Evolutionary conservation across 352 stramenopile genomes (phyloP).

Genomic region (Globisporangium spinosum): DNA sequence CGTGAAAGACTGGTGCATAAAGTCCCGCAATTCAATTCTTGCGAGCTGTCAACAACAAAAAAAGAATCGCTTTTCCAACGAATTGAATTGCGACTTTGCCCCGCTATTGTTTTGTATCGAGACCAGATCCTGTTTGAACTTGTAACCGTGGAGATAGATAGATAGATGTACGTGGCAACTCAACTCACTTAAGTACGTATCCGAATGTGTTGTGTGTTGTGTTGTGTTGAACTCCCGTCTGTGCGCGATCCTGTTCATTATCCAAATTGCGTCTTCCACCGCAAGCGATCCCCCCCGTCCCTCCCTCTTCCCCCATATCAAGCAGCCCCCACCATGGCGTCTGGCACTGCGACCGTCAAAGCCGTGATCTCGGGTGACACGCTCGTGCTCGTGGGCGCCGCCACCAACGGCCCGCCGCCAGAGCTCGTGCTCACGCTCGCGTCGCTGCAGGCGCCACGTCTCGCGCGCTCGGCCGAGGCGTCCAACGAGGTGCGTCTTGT

Average conservation of each 20-base stretch:
- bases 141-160: too few relatives aligned
- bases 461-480: constrained; percentile 69
- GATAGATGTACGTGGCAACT: not conserved
- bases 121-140: too few relatives aligned
- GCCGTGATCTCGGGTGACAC: constrained; percentile 97
- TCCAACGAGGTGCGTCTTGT: constrained; percentile 42
- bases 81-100: too few relatives aligned
- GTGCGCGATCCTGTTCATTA: constrained; percentile 1
- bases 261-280: constrained; percentile 5
- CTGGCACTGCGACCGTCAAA: constrained; percentile 93
- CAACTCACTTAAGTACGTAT: constrained; percentile 1
- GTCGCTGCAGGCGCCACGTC: constrained; percentile 92
- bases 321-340: constrained; percentile 54
- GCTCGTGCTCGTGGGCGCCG: constrained; percentile 92
- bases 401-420: constrained; percentile 80
- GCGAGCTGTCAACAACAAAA: too few relatives aligned
- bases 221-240: not conserved
- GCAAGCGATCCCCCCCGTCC: not conserved
- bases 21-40: too few relatives aligned
- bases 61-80: too few relatives aligned
- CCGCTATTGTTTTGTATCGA: too few relatives aligned
- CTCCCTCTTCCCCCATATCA: constrained; percentile 1
- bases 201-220: not conserved
- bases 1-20: too few relatives aligned
- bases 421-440: constrained; percentile 96